Evolutionary conservation across 805 yeast genomes (phyloP).

Genomic region (Tetrapisispora arboricola): DNA sequence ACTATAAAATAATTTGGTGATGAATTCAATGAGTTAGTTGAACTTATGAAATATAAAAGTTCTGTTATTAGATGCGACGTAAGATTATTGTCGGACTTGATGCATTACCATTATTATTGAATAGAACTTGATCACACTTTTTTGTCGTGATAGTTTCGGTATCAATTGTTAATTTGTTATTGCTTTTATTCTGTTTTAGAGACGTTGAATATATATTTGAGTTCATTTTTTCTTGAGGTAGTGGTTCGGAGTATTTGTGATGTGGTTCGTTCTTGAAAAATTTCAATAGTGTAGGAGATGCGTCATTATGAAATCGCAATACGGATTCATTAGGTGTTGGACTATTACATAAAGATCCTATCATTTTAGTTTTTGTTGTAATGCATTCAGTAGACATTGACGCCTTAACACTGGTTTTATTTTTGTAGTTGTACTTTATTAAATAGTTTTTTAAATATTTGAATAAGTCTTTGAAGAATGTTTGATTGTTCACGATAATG

Average conservation of each 20-base stretch:
- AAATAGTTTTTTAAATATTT: constrained; percentile 8
- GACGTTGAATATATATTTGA: neutral
- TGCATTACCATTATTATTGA: neutral
- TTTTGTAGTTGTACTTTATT: neutral
- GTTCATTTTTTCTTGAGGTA: constrained; percentile 9
- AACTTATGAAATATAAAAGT: too few relatives aligned
- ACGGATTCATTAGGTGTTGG: neutral
- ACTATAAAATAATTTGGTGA: too few relatives aligned
- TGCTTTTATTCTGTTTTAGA: too few relatives aligned
- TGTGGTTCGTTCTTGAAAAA: constrained; percentile 17
- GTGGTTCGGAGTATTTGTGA: constrained; percentile 24
- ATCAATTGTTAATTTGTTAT: neutral
- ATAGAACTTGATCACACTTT: neutral
- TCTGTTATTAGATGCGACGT: neutral
- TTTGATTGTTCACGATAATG: constrained; percentile 25
- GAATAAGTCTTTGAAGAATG: constrained; percentile 16
- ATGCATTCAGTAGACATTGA: neutral
- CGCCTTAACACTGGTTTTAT: neutral
- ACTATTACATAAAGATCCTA: neutral
- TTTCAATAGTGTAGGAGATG: constrained; percentile 23
- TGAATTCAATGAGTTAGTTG: too few relatives aligned
- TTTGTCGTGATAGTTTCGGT: neutral
- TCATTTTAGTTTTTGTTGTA: neutral
- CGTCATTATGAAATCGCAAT: constrained; percentile 2
- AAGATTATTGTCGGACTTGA: constrained; percentile 16